These are phyloP conservation scores for Trichoderma virens DNA, from an alignment of 495 filamentous ascomycete genomes.

Conservation along the genomic window DNA sequence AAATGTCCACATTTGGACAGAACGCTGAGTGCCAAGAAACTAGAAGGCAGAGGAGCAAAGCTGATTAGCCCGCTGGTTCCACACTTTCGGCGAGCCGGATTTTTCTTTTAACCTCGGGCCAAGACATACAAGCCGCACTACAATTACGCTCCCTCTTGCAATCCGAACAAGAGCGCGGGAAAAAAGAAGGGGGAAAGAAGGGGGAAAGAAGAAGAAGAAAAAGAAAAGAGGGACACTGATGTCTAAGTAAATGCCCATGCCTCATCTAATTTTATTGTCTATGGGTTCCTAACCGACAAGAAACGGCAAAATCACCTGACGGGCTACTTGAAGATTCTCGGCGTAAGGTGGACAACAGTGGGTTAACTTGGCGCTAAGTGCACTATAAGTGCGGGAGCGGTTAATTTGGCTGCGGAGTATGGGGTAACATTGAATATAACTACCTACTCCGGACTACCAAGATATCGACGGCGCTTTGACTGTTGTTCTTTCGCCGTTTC, in stretches of 20 bases:
- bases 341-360: not conserved
- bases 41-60: not conserved
- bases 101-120: slow-evolving; percentile 1
- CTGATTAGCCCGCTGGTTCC: not conserved
- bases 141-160: not conserved
- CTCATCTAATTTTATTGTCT: too few species aligned
- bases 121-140: not conserved
- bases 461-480: not conserved
- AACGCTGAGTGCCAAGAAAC: not conserved
- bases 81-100: not conserved
- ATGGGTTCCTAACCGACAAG: too few species aligned
- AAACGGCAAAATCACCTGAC: not conserved
- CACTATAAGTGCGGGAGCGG: not conserved
- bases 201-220: not conserved
- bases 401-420: not conserved
- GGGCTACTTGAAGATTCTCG: not conserved
- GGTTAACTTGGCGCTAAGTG: not conserved
- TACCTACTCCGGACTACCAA: not conserved
- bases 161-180: not conserved
- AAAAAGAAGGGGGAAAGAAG: not conserved
- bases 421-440: not conserved
- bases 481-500: not conserved
- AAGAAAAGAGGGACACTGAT: too few species aligned
- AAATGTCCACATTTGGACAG: not conserved
- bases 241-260: too few species aligned